Conservation (phyloP, 345 rosid species). For the Turnera subulata region DNA sequence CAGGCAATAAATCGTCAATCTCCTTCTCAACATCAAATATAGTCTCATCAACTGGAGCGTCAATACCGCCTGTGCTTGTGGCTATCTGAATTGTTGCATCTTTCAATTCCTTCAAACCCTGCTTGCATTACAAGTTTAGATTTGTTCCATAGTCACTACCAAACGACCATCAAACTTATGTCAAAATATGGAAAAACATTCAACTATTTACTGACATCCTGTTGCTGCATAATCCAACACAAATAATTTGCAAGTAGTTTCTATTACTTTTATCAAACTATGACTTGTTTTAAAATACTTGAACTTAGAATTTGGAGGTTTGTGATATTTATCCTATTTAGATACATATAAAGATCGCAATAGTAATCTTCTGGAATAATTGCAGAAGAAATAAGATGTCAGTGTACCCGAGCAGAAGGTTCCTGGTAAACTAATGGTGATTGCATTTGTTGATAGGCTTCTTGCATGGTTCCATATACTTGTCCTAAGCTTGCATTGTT, state of each 20-base stretch:
- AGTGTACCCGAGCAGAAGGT: conserved; percentile 35
- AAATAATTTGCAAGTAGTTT: neutral
- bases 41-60: conserved; percentile 18
- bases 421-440: conserved; percentile 17
- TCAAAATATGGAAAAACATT: too few relatives aligned
- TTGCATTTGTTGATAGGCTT: conserved; percentile 24
- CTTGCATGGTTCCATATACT: conserved; percentile 31
- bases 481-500: conserved; percentile 18
- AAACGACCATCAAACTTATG: too few relatives aligned
- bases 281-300: neutral
- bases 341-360: neutral
- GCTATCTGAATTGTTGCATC: conserved; percentile 22
- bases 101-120: conserved; percentile 21
- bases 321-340: neutral
- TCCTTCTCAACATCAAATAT: conserved; percentile 28
- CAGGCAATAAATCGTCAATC: conserved; percentile 24
- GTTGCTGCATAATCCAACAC: neutral
- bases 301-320: too few relatives aligned
- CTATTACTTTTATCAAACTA: too few relatives aligned
- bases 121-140: neutral
- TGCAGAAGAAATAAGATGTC: conserved; percentile 3
- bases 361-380: conserved; percentile 4
- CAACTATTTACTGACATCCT: too few relatives aligned
- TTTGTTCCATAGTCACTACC: too few relatives aligned
- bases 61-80: conserved; percentile 8